phyloP scores from a whole-genome alignment of 2,329 filamentous ascomycete species.

The Tolypocladium tundrense region DNA sequence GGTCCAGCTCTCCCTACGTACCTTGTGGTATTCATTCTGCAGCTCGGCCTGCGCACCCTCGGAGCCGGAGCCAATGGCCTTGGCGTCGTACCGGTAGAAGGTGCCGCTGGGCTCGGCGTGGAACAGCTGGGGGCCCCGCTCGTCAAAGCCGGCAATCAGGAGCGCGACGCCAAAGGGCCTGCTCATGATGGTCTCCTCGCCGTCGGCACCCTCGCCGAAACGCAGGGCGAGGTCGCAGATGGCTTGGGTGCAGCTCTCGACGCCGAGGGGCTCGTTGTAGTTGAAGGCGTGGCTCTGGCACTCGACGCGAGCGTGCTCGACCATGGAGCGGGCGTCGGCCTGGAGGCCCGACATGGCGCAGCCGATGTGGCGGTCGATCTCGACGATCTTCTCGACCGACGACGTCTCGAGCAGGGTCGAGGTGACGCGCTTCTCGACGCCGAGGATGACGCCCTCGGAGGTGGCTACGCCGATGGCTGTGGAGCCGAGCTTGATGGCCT shows the following conservation, averaged over 20 bases:
- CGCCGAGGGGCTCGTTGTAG: constrained; percentile 88
- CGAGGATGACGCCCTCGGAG: constrained; percentile 87
- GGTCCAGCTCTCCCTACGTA: constrained; percentile 16
- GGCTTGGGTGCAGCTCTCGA: constrained; percentile 97
- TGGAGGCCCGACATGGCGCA: constrained; percentile 98
- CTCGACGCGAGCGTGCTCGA: constrained; percentile 97
- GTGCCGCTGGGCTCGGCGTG: constrained; percentile 97
- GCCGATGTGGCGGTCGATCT: constrained; percentile 97
- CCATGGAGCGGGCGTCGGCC: constrained; percentile 93
- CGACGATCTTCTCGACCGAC: constrained; percentile 98
- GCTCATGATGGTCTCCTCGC: constrained; percentile 98
- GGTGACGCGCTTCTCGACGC: constrained; percentile 98
- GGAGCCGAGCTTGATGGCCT: constrained; percentile 98
- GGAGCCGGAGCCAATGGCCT: constrained; percentile 94
- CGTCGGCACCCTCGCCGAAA: constrained; percentile 94
- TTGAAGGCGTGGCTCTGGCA: constrained; percentile 96
- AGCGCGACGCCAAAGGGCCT: constrained; percentile 93
- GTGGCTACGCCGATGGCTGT: constrained; percentile 98
- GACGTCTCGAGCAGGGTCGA: constrained; percentile 95
- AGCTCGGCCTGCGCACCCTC: constrained; percentile 96
- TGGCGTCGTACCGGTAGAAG: constrained; percentile 98
- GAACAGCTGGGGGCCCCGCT: constrained; percentile 94
- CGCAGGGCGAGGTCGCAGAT: constrained; percentile 95
- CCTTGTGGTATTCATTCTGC: constrained; percentile 97
- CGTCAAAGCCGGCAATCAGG: constrained; percentile 92